These are phyloP conservation scores for Cystobasidium slooffiae DNA, from an alignment of 1,284 basidiomycete species.

Conservation along the genomic window DNA sequence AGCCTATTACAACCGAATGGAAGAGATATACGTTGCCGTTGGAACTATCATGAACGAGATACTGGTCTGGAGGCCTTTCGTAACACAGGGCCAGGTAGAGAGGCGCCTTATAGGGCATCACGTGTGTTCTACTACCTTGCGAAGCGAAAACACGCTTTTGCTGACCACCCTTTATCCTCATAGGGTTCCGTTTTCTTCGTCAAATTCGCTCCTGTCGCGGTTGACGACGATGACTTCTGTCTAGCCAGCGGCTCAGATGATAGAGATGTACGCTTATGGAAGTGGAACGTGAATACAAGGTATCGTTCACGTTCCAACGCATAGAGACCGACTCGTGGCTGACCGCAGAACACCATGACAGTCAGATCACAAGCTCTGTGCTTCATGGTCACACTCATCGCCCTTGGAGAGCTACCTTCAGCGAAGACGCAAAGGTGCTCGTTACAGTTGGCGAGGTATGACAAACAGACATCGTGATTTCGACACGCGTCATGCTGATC, in stretches of 20 bases:
- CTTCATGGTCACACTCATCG: slow-evolving; percentile 32
- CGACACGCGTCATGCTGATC: neutral
- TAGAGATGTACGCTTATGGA: slow-evolving; percentile 35
- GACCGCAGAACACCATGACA: neutral
- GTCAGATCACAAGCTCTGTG: neutral
- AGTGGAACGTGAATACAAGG: slow-evolving; percentile 10
- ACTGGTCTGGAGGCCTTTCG: slow-evolving; percentile 36
- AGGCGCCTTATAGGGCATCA: slow-evolving; percentile 32
- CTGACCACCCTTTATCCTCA: neutral
- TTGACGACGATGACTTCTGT: neutral
- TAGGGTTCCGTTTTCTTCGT: slow-evolving; percentile 43
- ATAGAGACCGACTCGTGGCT: neutral
- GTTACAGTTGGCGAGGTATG: slow-evolving; percentile 40
- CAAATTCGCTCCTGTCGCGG: slow-evolving; percentile 2
- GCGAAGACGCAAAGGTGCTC: neutral
- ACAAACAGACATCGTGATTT: neutral
- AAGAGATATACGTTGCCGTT: slow-evolving; percentile 34
- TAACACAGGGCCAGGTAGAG: slow-evolving; percentile 6
- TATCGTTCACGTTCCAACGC: neutral
- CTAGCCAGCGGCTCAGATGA: slow-evolving; percentile 40
- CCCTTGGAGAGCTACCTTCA: slow-evolving; percentile 36
- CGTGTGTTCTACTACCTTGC: neutral
- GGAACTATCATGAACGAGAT: slow-evolving; percentile 44
- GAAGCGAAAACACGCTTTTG: neutral
- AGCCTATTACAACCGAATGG: neutral